A percentile compares a stretch with the other conserved stretches of the same genome.
These are phyloP conservation scores for Aspergillus sparsus DNA, from an alignment of 495 filamentous ascomycete species.

Conservation along the genomic window DNA sequence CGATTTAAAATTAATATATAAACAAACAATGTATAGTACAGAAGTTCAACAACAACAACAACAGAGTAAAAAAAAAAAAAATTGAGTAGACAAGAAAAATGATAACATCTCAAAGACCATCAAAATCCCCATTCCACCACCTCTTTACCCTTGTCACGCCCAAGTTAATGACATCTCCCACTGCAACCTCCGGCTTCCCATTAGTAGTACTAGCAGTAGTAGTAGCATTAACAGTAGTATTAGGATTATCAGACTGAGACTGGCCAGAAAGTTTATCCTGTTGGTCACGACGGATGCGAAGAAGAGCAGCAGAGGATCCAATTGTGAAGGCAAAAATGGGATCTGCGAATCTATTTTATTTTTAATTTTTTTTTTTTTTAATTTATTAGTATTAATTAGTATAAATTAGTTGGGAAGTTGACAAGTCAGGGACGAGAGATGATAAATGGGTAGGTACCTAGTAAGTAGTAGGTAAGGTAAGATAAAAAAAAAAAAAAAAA, in stretches of 20 bases:
- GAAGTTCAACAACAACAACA: no score
- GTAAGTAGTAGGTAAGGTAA: not conserved
- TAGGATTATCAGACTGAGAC: slow-evolving; percentile 12
- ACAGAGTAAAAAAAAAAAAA: slow-evolving; percentile 2
- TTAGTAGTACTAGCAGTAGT: no score
- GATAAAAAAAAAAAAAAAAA: not conserved
- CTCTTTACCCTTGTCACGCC: slow-evolving; percentile 38
- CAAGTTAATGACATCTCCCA: slow-evolving; percentile 31
- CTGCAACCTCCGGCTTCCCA: slow-evolving; percentile 27
- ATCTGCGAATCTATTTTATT: slow-evolving; percentile 63
- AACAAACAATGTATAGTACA: no score
- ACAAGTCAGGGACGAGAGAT: not conserved
- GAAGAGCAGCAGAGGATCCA: slow-evolving; percentile 60
- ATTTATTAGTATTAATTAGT: not conserved
- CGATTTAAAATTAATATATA: no score
- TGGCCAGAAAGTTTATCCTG: slow-evolving; percentile 53
- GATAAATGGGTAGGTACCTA: not conserved
- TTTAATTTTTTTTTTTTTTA: not conserved
- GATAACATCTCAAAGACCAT: slow-evolving; percentile 28
- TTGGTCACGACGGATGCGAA: slow-evolving; percentile 76
- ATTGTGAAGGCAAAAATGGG: slow-evolving; percentile 86
- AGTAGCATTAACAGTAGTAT: no score
- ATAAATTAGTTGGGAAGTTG: not conserved
- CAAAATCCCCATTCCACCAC: slow-evolving; percentile 51
- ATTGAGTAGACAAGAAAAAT: not conserved